Conservation (phyloP, 306 rosid species). For the Oemleria cerasiformis region DNA sequence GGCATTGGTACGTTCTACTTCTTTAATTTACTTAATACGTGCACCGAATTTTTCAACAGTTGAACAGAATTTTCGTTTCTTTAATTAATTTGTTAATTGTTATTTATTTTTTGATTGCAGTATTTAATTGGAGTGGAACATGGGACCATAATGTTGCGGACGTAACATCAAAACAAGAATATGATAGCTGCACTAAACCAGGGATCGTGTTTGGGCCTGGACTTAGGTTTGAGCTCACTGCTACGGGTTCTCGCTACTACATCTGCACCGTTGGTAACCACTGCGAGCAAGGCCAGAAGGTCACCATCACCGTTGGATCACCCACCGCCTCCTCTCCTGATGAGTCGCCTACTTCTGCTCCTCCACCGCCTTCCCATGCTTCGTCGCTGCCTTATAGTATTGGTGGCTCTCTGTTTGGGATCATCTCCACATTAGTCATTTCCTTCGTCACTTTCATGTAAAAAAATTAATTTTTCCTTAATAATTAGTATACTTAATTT, state of each 20-base stretch:
- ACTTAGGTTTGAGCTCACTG: neutral
- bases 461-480: neutral
- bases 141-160: neutral
- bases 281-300: conserved; percentile 31
- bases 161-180: conserved; percentile 13
- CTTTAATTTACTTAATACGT: neutral
- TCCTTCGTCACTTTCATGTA: conserved; percentile 1
- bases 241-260: conserved; percentile 18
- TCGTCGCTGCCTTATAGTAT: neutral
- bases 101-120: conserved; percentile 12
- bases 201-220: neutral
- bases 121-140: conserved; percentile 22
- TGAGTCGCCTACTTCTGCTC: neutral
- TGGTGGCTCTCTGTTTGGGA: conserved; percentile 9
- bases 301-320: conserved; percentile 19
- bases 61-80: no score
- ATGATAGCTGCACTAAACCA: conserved; percentile 18
- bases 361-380: conserved; percentile 18
- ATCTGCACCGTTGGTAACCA: conserved; percentile 27
- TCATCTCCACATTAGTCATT: conserved; percentile 1
- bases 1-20: conserved; percentile 3
- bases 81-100: neutral
- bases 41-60: no score
- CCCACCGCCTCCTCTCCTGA: neutral
- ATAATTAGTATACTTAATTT: neutral